Percentiles rank a stretch among this genome's conserved stretches.
These are phyloP conservation scores for Russula compacta DNA, from an alignment of 768 basidiomycete genomes.

Conservation along the genomic window DNA sequence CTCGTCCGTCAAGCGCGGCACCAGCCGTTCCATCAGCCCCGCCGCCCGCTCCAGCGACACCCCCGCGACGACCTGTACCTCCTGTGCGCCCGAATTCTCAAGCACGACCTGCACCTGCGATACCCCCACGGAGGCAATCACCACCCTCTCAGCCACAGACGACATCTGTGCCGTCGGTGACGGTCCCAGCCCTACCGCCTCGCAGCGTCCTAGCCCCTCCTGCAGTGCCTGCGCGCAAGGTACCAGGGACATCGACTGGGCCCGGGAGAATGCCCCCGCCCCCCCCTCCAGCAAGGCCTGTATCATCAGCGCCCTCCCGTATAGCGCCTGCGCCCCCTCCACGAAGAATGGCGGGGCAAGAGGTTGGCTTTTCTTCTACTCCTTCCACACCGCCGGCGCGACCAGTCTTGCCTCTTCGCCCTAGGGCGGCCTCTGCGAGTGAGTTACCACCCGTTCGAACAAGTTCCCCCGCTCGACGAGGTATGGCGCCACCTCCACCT, in stretches of 20 bases:
- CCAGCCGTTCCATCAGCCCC: conserved; percentile 24
- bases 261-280: conserved; percentile 16
- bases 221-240: conserved; percentile 17
- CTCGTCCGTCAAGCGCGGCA: conserved; percentile 30
- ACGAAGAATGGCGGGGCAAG: conserved; percentile 3
- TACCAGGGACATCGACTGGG: conserved; percentile 3
- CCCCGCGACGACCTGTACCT: conserved; percentile 31
- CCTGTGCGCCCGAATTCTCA: conserved; percentile 27
- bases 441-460: background rate
- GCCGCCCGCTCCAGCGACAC: conserved; percentile 27
- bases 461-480: conserved; percentile 15
- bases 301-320: conserved; percentile 17
- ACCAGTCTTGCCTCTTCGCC: conserved; percentile 25
- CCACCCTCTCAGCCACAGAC: conserved; percentile 21
- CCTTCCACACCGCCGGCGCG: conserved; percentile 13
- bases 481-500: conserved; percentile 21
- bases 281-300: conserved; percentile 14
- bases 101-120: conserved; percentile 21
- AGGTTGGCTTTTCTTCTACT: background rate
- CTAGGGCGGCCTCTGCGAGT: conserved; percentile 18
- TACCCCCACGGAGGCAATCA: conserved; percentile 18
- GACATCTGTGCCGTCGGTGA: background rate
- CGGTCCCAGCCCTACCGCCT: conserved; percentile 16
- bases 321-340: conserved; percentile 4
- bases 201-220: conserved; percentile 1